A percentile compares a stretch with the other conserved stretches of the same genome.
phyloP scores from a whole-genome alignment of 371 early-diverging fungal species.

The Mucor plumbeus region DNA sequence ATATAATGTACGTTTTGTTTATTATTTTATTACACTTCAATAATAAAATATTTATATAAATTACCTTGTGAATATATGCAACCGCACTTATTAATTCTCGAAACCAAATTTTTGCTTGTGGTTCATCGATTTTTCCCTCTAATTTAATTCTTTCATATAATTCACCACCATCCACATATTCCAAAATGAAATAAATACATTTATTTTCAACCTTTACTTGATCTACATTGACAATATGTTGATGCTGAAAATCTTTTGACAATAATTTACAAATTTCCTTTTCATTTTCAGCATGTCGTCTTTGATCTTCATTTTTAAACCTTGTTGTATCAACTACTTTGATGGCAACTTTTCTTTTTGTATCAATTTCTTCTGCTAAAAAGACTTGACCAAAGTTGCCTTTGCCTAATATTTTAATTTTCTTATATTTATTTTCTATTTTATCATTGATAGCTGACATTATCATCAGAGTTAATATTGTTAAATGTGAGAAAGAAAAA shows the following conservation, averaged over 20 bases:
- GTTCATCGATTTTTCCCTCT: constrained; percentile 82
- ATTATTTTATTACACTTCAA: neutral
- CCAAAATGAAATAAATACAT: constrained; percentile 90
- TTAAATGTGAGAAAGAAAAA: neutral
- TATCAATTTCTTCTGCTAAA: constrained; percentile 67
- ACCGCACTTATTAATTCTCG: constrained; percentile 94
- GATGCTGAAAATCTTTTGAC: neutral
- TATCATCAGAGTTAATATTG: neutral
- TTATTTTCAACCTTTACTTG: constrained; percentile 73
- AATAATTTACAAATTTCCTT: constrained; percentile 61
- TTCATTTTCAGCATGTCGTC: constrained; percentile 79
- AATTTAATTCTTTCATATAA: constrained; percentile 93
- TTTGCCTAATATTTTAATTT: constrained; percentile 68
- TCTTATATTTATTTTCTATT: constrained; percentile 17
- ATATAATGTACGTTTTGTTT: neutral
- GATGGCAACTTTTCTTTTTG: constrained; percentile 68
- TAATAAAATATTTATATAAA: neutral
- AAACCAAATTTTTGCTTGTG: constrained; percentile 90
- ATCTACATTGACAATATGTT: constrained; percentile 87
- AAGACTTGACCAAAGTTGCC: constrained; percentile 96
- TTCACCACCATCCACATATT: constrained; percentile 97
- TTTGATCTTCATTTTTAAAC: constrained; percentile 95
- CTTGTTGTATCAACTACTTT: constrained; percentile 90
- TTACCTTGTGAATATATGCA: constrained; percentile 81
- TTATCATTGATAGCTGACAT: neutral